Evolutionary conservation across 73 alveolate species (phyloP).

Genomic region (Uronychia binucleata): DNA sequence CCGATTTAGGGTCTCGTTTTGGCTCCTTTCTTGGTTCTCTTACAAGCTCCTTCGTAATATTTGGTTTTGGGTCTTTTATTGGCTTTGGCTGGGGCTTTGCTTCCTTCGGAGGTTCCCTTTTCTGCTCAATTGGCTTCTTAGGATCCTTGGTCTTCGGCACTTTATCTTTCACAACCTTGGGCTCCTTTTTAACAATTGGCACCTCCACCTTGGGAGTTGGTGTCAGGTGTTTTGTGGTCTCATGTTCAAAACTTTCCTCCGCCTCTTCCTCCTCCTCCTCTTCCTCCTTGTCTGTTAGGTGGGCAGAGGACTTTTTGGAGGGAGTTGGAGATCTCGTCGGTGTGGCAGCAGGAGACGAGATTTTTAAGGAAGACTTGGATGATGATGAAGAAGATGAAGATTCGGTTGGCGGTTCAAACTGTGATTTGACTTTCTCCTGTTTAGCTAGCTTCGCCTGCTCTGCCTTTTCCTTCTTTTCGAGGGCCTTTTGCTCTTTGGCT

Average conservation of each 20-base stretch:
- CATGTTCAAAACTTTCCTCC: neutral
- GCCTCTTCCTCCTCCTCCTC: neutral
- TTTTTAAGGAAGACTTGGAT: neutral
- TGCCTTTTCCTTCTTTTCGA: neutral
- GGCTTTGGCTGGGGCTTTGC: too few species aligned
- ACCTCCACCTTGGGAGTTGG: neutral
- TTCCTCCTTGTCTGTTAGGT: neutral
- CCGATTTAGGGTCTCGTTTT: too few species aligned
- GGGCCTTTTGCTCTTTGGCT: neutral
- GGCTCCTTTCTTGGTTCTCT: too few species aligned
- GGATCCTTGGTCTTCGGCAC: neutral
- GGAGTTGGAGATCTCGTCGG: neutral
- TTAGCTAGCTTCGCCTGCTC: neutral
- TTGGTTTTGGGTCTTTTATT: too few species aligned
- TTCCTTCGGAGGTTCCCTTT: too few species aligned
- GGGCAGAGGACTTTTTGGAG: neutral
- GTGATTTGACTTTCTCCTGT: neutral
- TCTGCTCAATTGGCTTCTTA: neutral
- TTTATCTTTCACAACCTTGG: neutral
- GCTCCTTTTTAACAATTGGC: neutral
- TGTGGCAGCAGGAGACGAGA: neutral
- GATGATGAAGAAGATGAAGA: neutral
- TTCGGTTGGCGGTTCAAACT: too few species aligned
- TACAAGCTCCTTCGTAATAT: too few species aligned
- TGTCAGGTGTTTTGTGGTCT: neutral